Percentiles rank a stretch among this genome's conserved stretches.
These are phyloP conservation scores for Lathyrus aphaca DNA, from an alignment of 306 rosid species.

Conservation along the genomic window DNA sequence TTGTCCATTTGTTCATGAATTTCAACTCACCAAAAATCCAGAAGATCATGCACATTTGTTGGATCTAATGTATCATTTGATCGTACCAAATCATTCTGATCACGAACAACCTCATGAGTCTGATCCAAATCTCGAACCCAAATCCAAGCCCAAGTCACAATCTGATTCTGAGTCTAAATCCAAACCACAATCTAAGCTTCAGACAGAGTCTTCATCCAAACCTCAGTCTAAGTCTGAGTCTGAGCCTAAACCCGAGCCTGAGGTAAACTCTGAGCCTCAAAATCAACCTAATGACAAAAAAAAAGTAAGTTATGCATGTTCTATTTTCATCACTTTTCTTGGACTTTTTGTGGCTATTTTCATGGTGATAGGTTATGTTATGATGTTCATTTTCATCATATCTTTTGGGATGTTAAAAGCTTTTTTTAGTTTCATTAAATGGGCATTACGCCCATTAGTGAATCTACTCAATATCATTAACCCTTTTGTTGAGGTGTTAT, in stretches of 20 bases:
- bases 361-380: neutral
- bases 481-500: neutral
- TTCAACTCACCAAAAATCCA: neutral
- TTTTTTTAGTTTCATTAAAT: neutral
- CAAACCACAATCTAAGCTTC: too few relatives aligned
- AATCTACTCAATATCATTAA: neutral
- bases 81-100: neutral
- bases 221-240: too few relatives aligned
- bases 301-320: neutral
- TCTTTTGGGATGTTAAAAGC: neutral
- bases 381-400: neutral
- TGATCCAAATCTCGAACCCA: neutral
- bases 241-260: too few relatives aligned
- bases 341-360: neutral
- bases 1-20: neutral
- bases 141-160: neutral
- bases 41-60: neutral
- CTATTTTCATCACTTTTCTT: neutral
- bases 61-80: slow-evolving; percentile 14
- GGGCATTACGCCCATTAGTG: neutral
- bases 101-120: too few relatives aligned
- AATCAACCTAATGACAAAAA: neutral
- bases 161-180: neutral
- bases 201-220: too few relatives aligned
- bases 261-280: neutral